Evolutionary conservation across 1,284 basidiomycete species (phyloP).

Genomic region (Porodaedalea pini): DNA sequence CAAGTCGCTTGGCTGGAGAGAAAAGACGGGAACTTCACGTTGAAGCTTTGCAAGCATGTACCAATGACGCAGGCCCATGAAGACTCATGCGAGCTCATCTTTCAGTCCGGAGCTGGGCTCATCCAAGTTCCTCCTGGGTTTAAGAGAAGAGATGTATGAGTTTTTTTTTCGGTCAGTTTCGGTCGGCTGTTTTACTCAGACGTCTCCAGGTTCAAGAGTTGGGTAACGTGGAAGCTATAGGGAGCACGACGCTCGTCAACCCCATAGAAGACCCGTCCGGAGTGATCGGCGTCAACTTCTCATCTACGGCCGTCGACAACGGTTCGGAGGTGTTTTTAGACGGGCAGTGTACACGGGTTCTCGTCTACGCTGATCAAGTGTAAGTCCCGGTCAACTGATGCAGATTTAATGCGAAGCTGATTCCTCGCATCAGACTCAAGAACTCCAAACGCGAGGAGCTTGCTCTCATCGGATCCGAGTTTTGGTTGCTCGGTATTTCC

Average conservation of each 20-base stretch:
- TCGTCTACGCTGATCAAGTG: slow-evolving; percentile 39
- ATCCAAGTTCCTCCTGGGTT: slow-evolving; percentile 20
- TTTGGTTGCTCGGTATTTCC: slow-evolving; percentile 58
- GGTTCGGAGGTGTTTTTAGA: slow-evolving; percentile 27
- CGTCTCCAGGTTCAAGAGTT: background rate
- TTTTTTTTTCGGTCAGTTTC: background rate
- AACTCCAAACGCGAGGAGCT: slow-evolving; percentile 50
- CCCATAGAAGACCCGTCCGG: slow-evolving; percentile 19
- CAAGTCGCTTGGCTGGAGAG: slow-evolving; percentile 42
- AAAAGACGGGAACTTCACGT: slow-evolving; percentile 30
- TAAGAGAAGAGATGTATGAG: slow-evolving; percentile 13
- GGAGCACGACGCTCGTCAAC: slow-evolving; percentile 1
- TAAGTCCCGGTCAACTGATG: background rate
- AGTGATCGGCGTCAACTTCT: slow-evolving; percentile 18
- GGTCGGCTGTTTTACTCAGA: background rate
- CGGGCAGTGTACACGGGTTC: slow-evolving; percentile 39
- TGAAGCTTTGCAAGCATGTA: slow-evolving; percentile 47
- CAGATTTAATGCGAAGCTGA: background rate
- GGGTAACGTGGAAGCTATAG: background rate
- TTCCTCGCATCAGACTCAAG: slow-evolving; percentile 35
- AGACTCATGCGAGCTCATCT: slow-evolving; percentile 29
- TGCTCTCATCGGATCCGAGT: slow-evolving; percentile 48
- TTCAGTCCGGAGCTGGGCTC: slow-evolving; percentile 19
- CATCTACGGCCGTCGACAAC: background rate
- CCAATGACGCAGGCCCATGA: slow-evolving; percentile 29